Base-by-base conservation (phyloP, 306 rosid genomes). In the Cucurbita moschata region DNA sequence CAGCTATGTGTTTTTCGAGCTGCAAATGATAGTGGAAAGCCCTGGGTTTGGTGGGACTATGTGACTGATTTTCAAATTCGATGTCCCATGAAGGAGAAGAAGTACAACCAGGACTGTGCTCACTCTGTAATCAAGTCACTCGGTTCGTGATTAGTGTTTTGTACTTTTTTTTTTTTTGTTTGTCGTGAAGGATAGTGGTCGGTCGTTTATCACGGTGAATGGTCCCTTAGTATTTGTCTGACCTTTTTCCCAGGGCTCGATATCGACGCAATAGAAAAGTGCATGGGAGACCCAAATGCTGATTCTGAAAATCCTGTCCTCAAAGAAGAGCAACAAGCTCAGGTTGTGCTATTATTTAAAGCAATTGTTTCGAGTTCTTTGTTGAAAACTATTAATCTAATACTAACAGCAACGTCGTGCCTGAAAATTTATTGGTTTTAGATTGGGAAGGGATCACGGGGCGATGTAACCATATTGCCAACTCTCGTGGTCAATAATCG, bases 41-140 rank as follows among this genome's bases (percentile, higher is more conserved):
- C 98, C 78, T 94, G 98, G 98, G 82, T 82, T 57, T 94, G 97
- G 97, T 94, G 98, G 98, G 97, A 94, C 79, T 94, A 94, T 72
- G 97, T 90, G 57, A 94, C 97, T 52, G 98, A 94, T 79, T 94
- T 94, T 82, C 98, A 89, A 87, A 90, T 90, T 79, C 86, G 98
- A 78, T 94, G 98, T 77, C 98, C 98, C n/a, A 94, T 94, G 97
- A 94, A 94, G 87, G 88, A 86, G 83, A 94, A 90, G 81, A 94
- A 82, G 50, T 94, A 94, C 89, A 89, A 89, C 71, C 84, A 86
- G 85, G 88, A 81, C 1, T 94, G 98, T 77, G 98, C 97, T 14
- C 85, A 83, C 39, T 65, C 83, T 75, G 98, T 90, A 79, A 87
- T 94, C 37, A 85, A 85, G 75, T 94, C 97, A 70, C 97, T 90